Percentiles rank a stretch among this genome's conserved stretches.
Conservation (phyloP, 139 green algal genomes). For the Chlamydomonas schloesseri region DNA sequence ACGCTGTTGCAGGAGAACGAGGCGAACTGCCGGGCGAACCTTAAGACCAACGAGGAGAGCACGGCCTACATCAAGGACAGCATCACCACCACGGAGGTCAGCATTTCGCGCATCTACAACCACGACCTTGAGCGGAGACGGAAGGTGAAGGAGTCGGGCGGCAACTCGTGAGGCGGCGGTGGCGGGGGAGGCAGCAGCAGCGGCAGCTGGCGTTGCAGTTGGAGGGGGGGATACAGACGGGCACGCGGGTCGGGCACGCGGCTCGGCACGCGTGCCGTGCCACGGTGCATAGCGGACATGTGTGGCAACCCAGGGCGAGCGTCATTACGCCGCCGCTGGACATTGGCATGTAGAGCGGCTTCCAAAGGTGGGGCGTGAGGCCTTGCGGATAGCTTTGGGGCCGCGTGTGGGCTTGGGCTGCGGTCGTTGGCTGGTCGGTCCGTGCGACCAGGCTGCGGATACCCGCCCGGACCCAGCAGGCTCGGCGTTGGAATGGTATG, state of each 20-base stretch:
- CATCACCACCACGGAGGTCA: constrained; percentile 75
- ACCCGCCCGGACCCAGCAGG: too few relatives aligned
- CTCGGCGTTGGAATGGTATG: too few relatives aligned
- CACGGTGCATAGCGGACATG: too few relatives aligned
- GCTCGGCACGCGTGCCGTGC: too few relatives aligned
- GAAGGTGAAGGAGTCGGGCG: background rate
- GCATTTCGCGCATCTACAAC: constrained; percentile 71
- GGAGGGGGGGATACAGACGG: too few relatives aligned
- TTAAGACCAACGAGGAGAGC: constrained; percentile 62
- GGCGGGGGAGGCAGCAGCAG: background rate
- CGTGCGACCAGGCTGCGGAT: too few relatives aligned
- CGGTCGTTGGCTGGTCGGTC: too few relatives aligned
- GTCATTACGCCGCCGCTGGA: background rate
- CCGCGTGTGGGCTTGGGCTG: background rate
- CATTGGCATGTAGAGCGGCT: background rate
- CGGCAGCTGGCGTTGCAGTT: too few relatives aligned
- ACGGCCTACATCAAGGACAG: constrained; percentile 49
- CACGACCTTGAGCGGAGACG: constrained; percentile 61
- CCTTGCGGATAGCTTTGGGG: background rate
- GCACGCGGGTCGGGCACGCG: background rate
- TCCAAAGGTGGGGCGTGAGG: background rate
- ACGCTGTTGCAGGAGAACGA: constrained; percentile 68
- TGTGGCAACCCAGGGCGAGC: background rate
- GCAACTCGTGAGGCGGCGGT: background rate
- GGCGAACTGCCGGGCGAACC: constrained; percentile 55